These are phyloP conservation scores for Solanum okadae DNA, from an alignment of 257 asterid genomes.

Conservation along the genomic window DNA sequence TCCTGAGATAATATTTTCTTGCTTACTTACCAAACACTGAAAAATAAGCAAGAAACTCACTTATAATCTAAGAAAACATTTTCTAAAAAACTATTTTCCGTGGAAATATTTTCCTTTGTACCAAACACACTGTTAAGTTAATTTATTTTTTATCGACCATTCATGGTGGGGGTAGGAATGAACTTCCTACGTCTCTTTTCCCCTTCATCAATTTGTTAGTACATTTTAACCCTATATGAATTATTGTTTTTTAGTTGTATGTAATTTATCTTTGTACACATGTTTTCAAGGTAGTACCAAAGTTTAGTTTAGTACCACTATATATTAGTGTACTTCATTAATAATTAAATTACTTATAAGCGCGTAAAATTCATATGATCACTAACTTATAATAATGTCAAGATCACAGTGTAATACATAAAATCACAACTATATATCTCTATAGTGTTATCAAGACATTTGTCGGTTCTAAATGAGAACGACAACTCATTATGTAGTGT, in stretches of 20 bases:
- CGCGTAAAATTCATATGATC: not conserved
- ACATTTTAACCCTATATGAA: not conserved
- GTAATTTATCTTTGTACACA: not conserved
- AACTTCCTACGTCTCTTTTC: slow-evolving; percentile 15
- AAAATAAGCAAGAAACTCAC: not conserved
- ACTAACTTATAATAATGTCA: not conserved
- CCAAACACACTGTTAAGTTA: not conserved
- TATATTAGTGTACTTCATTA: not conserved
- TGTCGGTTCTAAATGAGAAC: not conserved
- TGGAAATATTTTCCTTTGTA: not conserved
- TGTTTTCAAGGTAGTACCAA: not conserved
- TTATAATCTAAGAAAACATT: too few species aligned
- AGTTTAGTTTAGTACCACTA: not conserved
- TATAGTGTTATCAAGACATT: not conserved
- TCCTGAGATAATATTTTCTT: not conserved
- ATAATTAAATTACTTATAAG: not conserved
- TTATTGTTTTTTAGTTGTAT: not conserved
- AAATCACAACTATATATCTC: not conserved
- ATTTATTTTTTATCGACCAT: not conserved
- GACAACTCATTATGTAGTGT: too few species aligned
- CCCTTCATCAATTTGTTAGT: not conserved
- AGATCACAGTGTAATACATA: not conserved
- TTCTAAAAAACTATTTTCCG: too few species aligned
- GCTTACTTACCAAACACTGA: too few species aligned
- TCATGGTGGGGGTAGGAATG: slow-evolving; percentile 33